A percentile compares a stretch with the other conserved stretches of the same genome.
phyloP scores from a whole-genome alignment of 345 rosid genomes.

The Populus tremula region DNA sequence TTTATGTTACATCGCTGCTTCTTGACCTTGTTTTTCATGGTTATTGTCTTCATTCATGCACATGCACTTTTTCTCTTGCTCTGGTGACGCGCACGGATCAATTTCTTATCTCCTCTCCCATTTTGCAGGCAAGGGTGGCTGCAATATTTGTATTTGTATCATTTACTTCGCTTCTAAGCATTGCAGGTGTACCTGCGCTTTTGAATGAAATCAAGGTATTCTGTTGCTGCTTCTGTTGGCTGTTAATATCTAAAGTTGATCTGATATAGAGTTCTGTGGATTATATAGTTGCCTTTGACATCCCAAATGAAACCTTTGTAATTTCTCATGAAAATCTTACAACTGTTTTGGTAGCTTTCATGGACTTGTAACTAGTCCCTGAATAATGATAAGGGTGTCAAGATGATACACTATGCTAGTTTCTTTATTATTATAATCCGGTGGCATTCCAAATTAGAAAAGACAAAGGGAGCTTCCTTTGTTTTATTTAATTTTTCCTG shows the following conservation, averaged over 20 bases:
- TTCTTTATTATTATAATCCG: no score
- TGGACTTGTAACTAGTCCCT: background rate
- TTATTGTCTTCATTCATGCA: background rate
- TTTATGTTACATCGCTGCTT: conserved; percentile 4
- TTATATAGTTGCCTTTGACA: background rate
- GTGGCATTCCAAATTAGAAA: no score
- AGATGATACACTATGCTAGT: no score
- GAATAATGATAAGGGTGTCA: no score
- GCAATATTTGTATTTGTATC: conserved; percentile 83
- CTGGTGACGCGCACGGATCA: background rate
- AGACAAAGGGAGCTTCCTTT: no score
- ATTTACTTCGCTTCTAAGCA: conserved; percentile 80
- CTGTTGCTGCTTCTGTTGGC: background rate
- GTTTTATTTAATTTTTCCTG: no score
- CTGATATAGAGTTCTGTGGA: background rate
- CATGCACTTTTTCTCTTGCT: background rate
- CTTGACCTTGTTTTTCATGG: background rate
- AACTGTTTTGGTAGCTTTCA: background rate
- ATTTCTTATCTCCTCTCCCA: background rate
- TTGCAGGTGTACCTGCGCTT: conserved; percentile 75
- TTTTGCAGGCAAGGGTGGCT: conserved; percentile 80
- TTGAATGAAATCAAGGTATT: conserved; percentile 79
- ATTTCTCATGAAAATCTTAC: background rate
- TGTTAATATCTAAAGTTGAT: background rate
- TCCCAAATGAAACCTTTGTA: background rate